Conservation (phyloP, 768 basidiomycete species). For the Solioccasus polychromus region DNA sequence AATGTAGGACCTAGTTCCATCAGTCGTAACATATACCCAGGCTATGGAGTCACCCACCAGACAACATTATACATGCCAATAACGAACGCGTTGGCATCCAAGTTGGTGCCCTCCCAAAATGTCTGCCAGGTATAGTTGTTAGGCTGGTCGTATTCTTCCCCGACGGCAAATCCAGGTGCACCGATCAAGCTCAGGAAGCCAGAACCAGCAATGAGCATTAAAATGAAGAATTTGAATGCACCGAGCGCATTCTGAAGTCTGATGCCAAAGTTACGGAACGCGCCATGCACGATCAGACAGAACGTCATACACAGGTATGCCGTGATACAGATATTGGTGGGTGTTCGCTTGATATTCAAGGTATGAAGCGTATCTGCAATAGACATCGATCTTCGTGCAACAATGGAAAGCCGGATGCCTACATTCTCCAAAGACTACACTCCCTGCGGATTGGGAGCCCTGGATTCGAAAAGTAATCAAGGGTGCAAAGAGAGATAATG, state of each 20-base stretch:
- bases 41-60: conserved; percentile 41
- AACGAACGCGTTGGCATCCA: conserved; percentile 57
- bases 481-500: not conserved
- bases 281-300: conserved; percentile 56
- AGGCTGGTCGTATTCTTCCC: conserved; percentile 50
- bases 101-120: conserved; percentile 62
- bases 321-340: conserved; percentile 46
- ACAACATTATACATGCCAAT: conserved; percentile 67
- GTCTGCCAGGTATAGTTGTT: conserved; percentile 57
- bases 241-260: conserved; percentile 65
- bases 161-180: conserved; percentile 47
- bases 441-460: conserved; percentile 58
- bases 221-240: conserved; percentile 55
- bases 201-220: conserved; percentile 48
- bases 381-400: not conserved
- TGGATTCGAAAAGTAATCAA: conserved; percentile 22
- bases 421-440: conserved; percentile 76
- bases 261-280: conserved; percentile 50
- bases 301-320: conserved; percentile 57
- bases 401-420: conserved; percentile 6
- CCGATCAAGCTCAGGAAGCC: conserved; percentile 54
- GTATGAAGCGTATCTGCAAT: conserved; percentile 58
- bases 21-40: not conserved
- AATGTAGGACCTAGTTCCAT: conserved; percentile 54
- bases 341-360: conserved; percentile 43